Conservation (phyloP, 208 protist species). For the Trypanosoma avium region DNA sequence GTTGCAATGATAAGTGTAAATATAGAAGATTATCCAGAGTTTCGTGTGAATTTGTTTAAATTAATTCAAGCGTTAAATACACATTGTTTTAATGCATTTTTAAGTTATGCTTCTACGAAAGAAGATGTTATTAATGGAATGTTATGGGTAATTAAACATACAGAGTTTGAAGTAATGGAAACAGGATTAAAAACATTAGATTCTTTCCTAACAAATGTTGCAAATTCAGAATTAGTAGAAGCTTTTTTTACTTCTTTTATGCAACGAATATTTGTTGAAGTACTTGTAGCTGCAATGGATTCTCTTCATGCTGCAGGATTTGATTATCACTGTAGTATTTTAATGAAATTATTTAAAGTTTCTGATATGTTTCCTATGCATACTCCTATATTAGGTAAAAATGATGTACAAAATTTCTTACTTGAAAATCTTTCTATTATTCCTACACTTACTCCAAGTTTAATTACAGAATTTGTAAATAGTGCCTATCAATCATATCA, state of each 20-base stretch:
- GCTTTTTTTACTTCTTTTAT: conserved; percentile 78
- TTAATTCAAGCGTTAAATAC: conserved; percentile 96
- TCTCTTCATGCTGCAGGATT: conserved; percentile 84
- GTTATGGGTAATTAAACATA: conserved; percentile 98
- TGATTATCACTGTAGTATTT: conserved; percentile 62
- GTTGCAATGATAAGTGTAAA: conserved; percentile 98
- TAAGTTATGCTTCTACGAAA: conserved; percentile 61
- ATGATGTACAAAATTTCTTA: conserved; percentile 55
- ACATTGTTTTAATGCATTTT: conserved; percentile 91
- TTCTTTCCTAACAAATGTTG: conserved; percentile 88
- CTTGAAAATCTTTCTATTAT: conserved; percentile 54
- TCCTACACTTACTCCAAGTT: conserved; percentile 52
- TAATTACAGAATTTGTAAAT: conserved; percentile 58
- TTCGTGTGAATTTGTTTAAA: conserved; percentile 97
- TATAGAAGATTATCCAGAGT: conserved; percentile 97
- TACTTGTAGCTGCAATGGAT: conserved; percentile 82
- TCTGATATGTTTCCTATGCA: conserved; percentile 56
- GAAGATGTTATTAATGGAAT: conserved; percentile 94
- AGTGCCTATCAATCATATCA: conserved; percentile 45
- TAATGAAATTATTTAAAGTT: conserved; percentile 71
- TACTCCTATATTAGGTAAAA: conserved; percentile 52
- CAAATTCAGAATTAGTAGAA: conserved; percentile 50
- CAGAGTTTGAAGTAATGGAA: conserved; percentile 93
- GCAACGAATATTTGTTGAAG: conserved; percentile 78
- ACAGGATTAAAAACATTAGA: conserved; percentile 93